These are phyloP conservation scores for Stentor coeruleus DNA, from an alignment of 73 alveolate genomes.

Conservation along the genomic window DNA sequence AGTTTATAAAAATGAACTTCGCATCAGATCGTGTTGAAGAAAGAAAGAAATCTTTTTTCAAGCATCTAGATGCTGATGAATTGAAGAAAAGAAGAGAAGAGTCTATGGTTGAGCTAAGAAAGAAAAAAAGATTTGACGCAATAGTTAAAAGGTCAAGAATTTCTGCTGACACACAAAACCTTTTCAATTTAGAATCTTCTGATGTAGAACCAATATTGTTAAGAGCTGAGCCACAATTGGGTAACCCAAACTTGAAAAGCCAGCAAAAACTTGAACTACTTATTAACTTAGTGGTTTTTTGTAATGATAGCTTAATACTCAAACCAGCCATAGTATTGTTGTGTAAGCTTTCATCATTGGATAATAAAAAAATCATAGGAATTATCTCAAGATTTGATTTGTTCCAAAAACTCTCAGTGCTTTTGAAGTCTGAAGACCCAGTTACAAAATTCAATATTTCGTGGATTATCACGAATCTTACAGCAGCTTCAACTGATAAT, in stretches of 20 bases:
- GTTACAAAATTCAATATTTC: neutral
- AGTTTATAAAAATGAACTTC: neutral
- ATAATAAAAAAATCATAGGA: neutral
- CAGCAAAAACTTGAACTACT: neutral
- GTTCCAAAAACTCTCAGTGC: neutral
- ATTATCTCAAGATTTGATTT: neutral
- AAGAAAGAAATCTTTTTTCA: neutral
- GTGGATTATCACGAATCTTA: conserved; percentile 7
- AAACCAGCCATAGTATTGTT: neutral
- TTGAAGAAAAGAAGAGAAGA: neutral
- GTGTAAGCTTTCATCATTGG: neutral
- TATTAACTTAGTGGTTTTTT: too few species aligned
- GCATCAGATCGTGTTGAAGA: neutral
- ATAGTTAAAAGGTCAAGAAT: neutral
- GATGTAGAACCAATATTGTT: neutral
- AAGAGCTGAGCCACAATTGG: neutral
- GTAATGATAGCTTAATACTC: neutral
- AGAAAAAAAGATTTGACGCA: neutral
- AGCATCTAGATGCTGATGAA: neutral
- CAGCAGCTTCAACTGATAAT: neutral
- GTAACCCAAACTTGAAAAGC: neutral
- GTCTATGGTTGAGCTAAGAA: neutral
- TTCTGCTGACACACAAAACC: neutral
- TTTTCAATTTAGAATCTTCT: neutral
- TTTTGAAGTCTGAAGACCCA: neutral